phyloP scores from a whole-genome alignment of 495 filamentous ascomycete genomes.

The Podospora conica region DNA sequence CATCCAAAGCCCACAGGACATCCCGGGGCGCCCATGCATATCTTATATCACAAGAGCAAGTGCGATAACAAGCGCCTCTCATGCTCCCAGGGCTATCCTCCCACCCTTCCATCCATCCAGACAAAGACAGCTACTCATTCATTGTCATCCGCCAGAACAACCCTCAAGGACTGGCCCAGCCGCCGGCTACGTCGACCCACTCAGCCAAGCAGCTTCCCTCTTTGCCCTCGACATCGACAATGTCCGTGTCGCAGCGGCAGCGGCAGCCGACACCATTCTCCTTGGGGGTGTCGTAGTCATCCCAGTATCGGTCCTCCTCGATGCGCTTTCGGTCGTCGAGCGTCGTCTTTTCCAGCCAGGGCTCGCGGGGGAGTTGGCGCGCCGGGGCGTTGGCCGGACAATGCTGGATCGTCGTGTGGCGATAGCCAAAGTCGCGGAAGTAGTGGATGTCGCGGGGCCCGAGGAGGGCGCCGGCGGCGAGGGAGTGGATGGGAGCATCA shows the following conservation, averaged over 20 bases:
- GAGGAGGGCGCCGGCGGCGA: constrained; percentile 86
- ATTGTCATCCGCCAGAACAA: not conserved
- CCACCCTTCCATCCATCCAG: not conserved
- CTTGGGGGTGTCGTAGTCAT: constrained; percentile 72
- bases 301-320: constrained; percentile 98
- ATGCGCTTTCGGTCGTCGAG: constrained; percentile 76
- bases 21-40: not conserved
- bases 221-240: constrained; percentile 95
- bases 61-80: constrained; percentile 1
- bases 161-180: constrained; percentile 63
- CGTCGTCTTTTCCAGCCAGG: constrained; percentile 81
- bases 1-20: not conserved
- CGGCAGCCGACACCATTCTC: constrained; percentile 97
- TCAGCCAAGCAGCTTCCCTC: constrained; percentile 89
- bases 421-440: constrained; percentile 98
- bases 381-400: constrained; percentile 94
- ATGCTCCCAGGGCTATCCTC: not conserved
- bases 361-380: constrained; percentile 74
- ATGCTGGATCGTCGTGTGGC: constrained; percentile 98
- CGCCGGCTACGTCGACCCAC: constrained; percentile 97
- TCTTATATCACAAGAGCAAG: constrained; percentile 7
- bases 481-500: constrained; percentile 96
- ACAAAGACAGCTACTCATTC: constrained; percentile 10
- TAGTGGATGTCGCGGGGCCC: constrained; percentile 86
- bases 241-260: constrained; percentile 97